phyloP scores from a whole-genome alignment of 2,329 filamentous ascomycete genomes.

The Botrytis deweyae region DNA sequence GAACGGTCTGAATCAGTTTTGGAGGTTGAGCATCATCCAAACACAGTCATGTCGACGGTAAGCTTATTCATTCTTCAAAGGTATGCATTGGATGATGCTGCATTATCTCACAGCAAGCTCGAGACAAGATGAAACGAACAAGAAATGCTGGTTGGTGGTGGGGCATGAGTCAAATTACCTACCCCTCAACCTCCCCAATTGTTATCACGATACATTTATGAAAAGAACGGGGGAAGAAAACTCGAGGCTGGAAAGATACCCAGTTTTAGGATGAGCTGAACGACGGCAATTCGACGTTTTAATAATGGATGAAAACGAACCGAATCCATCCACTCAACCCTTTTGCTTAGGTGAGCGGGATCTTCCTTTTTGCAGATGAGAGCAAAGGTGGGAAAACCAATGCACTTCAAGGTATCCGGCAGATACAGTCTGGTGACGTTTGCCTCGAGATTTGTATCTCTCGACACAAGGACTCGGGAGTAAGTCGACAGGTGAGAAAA shows the following conservation, averaged over 20 bases:
- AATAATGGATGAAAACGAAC: not conserved
- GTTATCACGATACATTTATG: not conserved
- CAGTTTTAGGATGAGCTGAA: not conserved
- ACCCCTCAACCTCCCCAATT: conserved; percentile 1
- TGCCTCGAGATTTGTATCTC: not conserved
- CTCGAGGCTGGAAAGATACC: not conserved
- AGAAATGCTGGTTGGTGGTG: not conserved
- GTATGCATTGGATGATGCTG: not conserved
- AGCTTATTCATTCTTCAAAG: not conserved
- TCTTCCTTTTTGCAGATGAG: not conserved
- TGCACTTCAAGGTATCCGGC: not conserved
- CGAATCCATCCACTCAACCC: not conserved
- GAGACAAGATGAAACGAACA: conserved; percentile 4
- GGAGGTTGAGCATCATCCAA: not conserved
- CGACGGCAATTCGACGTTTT: not conserved
- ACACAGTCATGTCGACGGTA: not conserved
- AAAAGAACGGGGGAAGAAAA: not conserved
- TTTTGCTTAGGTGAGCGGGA: not conserved
- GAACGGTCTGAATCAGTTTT: not conserved
- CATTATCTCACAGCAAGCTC: not conserved
- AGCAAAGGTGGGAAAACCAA: not conserved
- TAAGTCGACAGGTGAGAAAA: too few relatives aligned
- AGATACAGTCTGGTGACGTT: not conserved
- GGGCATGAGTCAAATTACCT: not conserved
- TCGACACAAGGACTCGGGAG: not conserved